Evolutionary conservation across 768 basidiomycete species (phyloP).

Genomic region (Tulasnella sp.): DNA sequence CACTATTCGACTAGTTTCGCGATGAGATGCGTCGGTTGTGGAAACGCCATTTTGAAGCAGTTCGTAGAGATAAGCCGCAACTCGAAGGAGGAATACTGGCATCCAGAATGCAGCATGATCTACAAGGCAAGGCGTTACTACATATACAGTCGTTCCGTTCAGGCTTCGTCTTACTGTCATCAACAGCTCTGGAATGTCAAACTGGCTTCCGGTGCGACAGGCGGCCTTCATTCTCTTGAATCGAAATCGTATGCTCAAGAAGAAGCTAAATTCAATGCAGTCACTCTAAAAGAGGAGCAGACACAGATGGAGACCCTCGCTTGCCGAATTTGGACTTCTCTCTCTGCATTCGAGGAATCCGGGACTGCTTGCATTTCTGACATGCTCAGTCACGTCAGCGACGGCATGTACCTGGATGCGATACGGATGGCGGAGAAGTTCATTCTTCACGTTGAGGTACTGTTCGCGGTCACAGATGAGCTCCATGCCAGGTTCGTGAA

Average conservation of each 20-base stretch:
- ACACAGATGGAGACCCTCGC: conserved; percentile 94
- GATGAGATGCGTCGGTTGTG: conserved; percentile 97
- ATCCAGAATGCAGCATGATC: conserved; percentile 99
- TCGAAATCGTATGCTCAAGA: conserved; percentile 58
- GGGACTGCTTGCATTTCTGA: conserved; percentile 98
- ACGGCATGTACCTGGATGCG: conserved; percentile 91
- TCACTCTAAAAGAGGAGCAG: conserved; percentile 83
- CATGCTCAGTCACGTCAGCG: conserved; percentile 97
- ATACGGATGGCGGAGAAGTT: conserved; percentile 99
- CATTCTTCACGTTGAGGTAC: conserved; percentile 94
- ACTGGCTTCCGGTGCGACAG: conserved; percentile 39
- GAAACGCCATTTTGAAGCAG: conserved; percentile 95
- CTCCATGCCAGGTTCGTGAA: conserved; percentile 82
- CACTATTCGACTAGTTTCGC: conserved; percentile 99
- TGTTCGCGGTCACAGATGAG: conserved; percentile 96
- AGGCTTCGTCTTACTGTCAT: background rate
- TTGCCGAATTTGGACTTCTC: conserved; percentile 97
- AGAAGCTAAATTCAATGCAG: conserved; percentile 73
- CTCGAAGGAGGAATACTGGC: conserved; percentile 98
- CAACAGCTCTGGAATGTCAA: conserved; percentile 98
- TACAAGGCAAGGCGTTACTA: conserved; percentile 68
- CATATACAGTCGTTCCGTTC: background rate
- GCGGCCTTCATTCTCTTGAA: conserved; percentile 31
- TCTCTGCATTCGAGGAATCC: conserved; percentile 98
- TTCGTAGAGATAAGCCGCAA: conserved; percentile 99